These are phyloP conservation scores for Dysphania ambrosioides DNA, from an alignment of 148 eudicot genomes.

Conservation along the genomic window DNA sequence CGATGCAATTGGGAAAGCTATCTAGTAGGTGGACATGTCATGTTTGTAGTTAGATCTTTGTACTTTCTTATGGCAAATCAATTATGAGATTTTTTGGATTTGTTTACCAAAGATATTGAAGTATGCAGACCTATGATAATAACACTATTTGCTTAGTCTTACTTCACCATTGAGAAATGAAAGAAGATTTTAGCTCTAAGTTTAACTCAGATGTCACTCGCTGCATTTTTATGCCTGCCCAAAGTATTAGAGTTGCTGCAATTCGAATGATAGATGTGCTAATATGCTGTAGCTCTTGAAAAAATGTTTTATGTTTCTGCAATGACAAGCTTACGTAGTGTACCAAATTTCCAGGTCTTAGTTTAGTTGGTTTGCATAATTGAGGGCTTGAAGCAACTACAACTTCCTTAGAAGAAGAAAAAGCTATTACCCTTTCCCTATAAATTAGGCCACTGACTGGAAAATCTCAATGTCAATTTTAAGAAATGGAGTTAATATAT, in stretches of 20 bases:
- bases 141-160: neutral
- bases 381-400: neutral
- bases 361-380: neutral
- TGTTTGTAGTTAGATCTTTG: neutral
- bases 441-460: neutral
- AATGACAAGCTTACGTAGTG: neutral
- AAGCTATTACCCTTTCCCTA: neutral
- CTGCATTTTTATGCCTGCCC: neutral
- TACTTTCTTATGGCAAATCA: neutral
- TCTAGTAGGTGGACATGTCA: neutral
- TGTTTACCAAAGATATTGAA: neutral
- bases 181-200: neutral
- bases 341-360: neutral
- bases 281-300: neutral
- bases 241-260: neutral
- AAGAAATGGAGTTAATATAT: neutral
- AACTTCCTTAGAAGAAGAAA: neutral
- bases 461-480: neutral
- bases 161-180: too few relatives aligned
- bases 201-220: neutral
- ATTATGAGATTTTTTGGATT: neutral
- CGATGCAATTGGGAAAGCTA: neutral
- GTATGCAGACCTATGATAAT: neutral
- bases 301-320: neutral
- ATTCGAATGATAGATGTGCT: neutral